Conservation (phyloP, 176 grass and related monocot genomes). For the Juncus inflexus region DNA sequence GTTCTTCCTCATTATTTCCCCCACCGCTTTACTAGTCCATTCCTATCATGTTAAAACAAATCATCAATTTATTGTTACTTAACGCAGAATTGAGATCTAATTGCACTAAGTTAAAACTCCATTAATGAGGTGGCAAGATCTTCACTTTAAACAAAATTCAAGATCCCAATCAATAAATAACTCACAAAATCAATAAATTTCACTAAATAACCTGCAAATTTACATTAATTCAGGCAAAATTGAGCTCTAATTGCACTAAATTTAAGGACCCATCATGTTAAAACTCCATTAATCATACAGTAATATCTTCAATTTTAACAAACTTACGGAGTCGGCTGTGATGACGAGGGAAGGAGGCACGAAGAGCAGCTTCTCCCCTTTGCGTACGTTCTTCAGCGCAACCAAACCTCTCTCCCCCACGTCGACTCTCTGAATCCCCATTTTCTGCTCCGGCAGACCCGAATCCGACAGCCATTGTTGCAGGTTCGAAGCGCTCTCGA, state of each 20-base stretch:
- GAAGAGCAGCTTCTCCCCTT: constrained; percentile 95
- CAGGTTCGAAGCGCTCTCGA: constrained; percentile 71
- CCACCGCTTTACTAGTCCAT: constrained; percentile 61
- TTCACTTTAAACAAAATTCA: not conserved
- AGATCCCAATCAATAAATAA: not conserved
- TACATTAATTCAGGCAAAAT: not conserved
- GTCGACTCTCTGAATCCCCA: constrained; percentile 66
- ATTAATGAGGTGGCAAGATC: not conserved
- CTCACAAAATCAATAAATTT: too few species aligned
- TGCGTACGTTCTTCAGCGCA: constrained; percentile 79
- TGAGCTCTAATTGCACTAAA: constrained; percentile 7
- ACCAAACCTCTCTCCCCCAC: constrained; percentile 91
- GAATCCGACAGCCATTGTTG: constrained; percentile 75
- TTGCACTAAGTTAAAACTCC: not conserved
- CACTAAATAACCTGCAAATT: not conserved
- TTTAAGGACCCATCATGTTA: not conserved
- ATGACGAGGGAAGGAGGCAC: constrained; percentile 93
- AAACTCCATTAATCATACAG: not conserved
- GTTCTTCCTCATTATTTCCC: constrained; percentile 61
- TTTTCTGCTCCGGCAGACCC: constrained; percentile 64
- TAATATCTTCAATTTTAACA: not conserved
- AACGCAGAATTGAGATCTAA: not conserved
- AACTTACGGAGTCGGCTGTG: constrained; percentile 61
- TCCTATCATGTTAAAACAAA: constrained; percentile 46
- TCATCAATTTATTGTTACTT: too few species aligned